phyloP scores from a whole-genome alignment of 768 basidiomycete species.

The Termitomyces sp. region DNA sequence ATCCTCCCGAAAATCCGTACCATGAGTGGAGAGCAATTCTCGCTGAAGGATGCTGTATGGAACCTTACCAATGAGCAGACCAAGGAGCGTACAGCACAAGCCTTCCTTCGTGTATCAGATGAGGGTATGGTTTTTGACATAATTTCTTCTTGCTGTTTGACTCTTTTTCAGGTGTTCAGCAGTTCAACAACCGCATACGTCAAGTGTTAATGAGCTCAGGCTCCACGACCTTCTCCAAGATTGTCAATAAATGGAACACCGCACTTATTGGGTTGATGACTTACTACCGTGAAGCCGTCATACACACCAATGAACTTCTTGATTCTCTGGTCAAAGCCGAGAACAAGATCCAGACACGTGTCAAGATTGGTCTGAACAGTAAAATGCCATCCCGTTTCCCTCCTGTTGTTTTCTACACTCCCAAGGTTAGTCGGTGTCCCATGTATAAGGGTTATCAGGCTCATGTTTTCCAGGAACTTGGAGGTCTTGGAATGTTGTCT shows the following conservation, averaged over 20 bases:
- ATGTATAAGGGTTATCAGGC: background rate
- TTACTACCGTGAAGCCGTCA: slow-evolving; percentile 96
- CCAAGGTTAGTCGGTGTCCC: slow-evolving; percentile 49
- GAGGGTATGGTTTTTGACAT: slow-evolving; percentile 47
- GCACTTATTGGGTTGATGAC: slow-evolving; percentile 96
- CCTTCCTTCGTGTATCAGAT: slow-evolving; percentile 96
- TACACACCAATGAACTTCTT: slow-evolving; percentile 93
- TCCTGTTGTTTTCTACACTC: slow-evolving; percentile 92
- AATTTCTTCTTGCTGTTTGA: background rate
- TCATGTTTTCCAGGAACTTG: slow-evolving; percentile 59
- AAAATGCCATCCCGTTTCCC: slow-evolving; percentile 99
- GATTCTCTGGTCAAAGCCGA: slow-evolving; percentile 97
- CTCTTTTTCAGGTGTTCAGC: slow-evolving; percentile 63
- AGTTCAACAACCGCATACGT: slow-evolving; percentile 96
- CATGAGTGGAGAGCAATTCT: slow-evolving; percentile 95
- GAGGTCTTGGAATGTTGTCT: slow-evolving; percentile 97
- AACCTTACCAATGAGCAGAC: slow-evolving; percentile 96
- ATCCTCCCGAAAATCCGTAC: slow-evolving; percentile 96
- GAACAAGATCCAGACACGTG: slow-evolving; percentile 99
- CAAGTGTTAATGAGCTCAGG: slow-evolving; percentile 98
- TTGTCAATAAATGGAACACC: slow-evolving; percentile 98
- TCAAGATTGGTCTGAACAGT: slow-evolving; percentile 98
- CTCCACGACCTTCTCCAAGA: slow-evolving; percentile 97
- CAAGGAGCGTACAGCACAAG: slow-evolving; percentile 96
- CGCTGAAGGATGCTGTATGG: slow-evolving; percentile 94